phyloP scores from a whole-genome alignment of 2,329 filamentous ascomycete species.

The Ophidiomyces ophidiicola region DNA sequence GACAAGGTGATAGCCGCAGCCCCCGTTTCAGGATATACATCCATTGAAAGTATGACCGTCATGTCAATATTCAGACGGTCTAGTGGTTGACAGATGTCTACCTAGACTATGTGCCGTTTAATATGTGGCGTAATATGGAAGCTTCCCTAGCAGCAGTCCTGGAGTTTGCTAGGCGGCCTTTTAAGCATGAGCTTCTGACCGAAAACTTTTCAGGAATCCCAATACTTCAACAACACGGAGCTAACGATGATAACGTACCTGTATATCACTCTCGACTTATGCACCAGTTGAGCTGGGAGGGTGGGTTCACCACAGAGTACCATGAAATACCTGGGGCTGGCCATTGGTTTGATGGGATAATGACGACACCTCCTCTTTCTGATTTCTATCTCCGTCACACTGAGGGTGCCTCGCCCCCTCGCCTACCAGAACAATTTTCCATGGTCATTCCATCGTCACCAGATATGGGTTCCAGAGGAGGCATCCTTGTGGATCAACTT shows the following conservation, averaged over 20 bases:
- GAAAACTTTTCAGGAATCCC: constrained; percentile 42
- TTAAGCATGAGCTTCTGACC: constrained; percentile 44
- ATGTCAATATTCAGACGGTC: neutral
- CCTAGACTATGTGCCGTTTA: constrained; percentile 45
- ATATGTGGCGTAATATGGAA: constrained; percentile 44
- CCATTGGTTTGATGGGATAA: constrained; percentile 45
- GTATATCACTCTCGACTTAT: constrained; percentile 46
- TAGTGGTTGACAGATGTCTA: neutral
- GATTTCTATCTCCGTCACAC: constrained; percentile 36
- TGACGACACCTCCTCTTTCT: constrained; percentile 40
- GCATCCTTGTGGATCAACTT: constrained; percentile 41
- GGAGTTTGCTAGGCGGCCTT: constrained; percentile 40
- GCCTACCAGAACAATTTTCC: constrained; percentile 31
- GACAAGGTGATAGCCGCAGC: constrained; percentile 46
- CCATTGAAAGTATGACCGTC: constrained; percentile 37
- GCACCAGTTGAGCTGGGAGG: constrained; percentile 37
- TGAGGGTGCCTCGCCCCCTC: constrained; percentile 2
- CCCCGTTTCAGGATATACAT: constrained; percentile 47
- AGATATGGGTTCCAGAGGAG: constrained; percentile 41
- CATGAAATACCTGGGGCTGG: constrained; percentile 38
- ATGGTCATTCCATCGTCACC: constrained; percentile 42
- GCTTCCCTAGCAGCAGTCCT: constrained; percentile 39
- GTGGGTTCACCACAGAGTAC: constrained; percentile 35
- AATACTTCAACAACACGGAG: constrained; percentile 46
- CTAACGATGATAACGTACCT: constrained; percentile 47